phyloP scores from a whole-genome alignment of 2,329 filamentous ascomycete genomes.

The Emmonsia crescens region DNA sequence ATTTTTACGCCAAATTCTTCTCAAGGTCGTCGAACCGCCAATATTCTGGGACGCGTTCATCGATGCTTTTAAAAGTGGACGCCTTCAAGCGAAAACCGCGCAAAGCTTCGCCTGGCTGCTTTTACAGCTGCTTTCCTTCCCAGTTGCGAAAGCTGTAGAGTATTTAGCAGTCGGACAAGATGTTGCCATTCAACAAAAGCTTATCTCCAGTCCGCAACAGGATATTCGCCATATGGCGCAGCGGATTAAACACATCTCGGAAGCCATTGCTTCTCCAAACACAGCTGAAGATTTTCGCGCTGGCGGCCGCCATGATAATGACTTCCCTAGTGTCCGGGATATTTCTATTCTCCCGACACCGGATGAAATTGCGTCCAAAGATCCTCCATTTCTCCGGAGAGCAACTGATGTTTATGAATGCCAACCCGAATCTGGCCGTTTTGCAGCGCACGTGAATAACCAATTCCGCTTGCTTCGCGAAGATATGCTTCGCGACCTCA shows the following conservation, averaged over 20 bases:
- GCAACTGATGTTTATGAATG: constrained; percentile 17
- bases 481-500: constrained; percentile 24
- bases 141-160: constrained; percentile 14
- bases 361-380: constrained; percentile 24
- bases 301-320: constrained; percentile 29
- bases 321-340: constrained; percentile 22
- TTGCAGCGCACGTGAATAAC: constrained; percentile 25
- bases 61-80: constrained; percentile 18
- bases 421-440: constrained; percentile 23
- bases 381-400: constrained; percentile 22
- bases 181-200: constrained; percentile 15
- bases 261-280: constrained; percentile 6
- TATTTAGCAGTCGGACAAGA: constrained; percentile 21
- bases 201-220: constrained; percentile 20
- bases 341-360: constrained; percentile 28
- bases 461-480: constrained; percentile 30
- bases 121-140: constrained; percentile 37
- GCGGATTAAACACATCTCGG: constrained; percentile 33
- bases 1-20: constrained; percentile 38
- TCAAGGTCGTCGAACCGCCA: constrained; percentile 40
- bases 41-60: constrained; percentile 45
- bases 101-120: constrained; percentile 41
- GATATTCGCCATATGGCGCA: constrained; percentile 29
- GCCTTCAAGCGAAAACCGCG: constrained; percentile 24
- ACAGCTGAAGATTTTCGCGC: constrained; percentile 6